Conservation (phyloP, 495 filamentous ascomycete species). For the Viridothelium virens region DNA sequence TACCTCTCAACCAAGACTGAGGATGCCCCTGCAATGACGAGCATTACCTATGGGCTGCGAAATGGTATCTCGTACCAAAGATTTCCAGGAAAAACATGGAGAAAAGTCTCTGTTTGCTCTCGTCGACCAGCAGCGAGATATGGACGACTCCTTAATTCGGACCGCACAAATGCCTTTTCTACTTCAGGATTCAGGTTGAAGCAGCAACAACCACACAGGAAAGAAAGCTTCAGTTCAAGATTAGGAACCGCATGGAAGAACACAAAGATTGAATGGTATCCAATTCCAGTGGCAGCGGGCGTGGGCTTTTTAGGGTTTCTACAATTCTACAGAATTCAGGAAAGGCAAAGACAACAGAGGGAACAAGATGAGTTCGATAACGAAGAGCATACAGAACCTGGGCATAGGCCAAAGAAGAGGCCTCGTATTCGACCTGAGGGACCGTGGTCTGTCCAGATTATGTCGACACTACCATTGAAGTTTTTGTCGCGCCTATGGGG, state of each 20-base stretch:
- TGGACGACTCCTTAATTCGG: neutral
- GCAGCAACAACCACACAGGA: conserved; percentile 32
- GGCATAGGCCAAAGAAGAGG: conserved; percentile 18
- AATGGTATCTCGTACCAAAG: neutral
- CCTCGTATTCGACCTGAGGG: conserved; percentile 67
- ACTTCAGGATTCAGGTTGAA: neutral
- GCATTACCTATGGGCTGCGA: neutral
- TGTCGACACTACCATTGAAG: conserved; percentile 93
- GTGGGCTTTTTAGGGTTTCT: conserved; percentile 77
- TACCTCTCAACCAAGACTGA: neutral
- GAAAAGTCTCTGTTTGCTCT: neutral
- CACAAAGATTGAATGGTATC: conserved; percentile 86
- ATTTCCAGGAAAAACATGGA: neutral
- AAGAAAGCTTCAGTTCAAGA: conserved; percentile 55
- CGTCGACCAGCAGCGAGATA: neutral
- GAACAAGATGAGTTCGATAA: conserved; percentile 43
- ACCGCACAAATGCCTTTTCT: neutral
- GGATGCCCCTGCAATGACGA: neutral
- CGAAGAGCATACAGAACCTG: conserved; percentile 52
- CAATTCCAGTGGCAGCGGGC: conserved; percentile 87
- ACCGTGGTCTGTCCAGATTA: conserved; percentile 92
- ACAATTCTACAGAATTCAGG: conserved; percentile 65
- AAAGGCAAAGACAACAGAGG: conserved; percentile 48
- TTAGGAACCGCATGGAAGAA: conserved; percentile 56
- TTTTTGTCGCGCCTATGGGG: conserved; percentile 91